Conservation (phyloP, 2,329 filamentous ascomycete genomes). For the Curvularia verruculosa region DNA sequence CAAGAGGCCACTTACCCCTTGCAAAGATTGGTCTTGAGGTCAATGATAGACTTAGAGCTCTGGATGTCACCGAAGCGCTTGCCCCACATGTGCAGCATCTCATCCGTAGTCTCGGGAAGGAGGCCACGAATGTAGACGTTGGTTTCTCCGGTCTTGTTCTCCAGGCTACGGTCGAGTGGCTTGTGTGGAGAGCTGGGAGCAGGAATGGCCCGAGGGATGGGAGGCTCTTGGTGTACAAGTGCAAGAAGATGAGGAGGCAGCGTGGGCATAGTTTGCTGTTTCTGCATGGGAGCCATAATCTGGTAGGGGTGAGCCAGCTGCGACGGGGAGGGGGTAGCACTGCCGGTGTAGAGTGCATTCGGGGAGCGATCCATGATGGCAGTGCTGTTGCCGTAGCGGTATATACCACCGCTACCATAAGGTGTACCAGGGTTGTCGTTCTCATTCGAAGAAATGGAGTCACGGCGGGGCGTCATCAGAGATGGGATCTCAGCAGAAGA, state of each 20-base stretch:
- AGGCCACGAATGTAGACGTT: slow-evolving; percentile 98
- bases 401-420: slow-evolving; percentile 51
- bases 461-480: slow-evolving; percentile 59
- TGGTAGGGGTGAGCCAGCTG: slow-evolving; percentile 54
- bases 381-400: slow-evolving; percentile 53
- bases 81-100: slow-evolving; percentile 81
- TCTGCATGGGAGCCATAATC: slow-evolving; percentile 50
- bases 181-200: slow-evolving; percentile 86
- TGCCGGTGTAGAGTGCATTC: slow-evolving; percentile 55
- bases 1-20: slow-evolving; percentile 73
- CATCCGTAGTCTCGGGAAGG: slow-evolving; percentile 92
- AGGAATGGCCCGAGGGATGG: slow-evolving; percentile 86
- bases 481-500: slow-evolving; percentile 57
- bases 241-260: slow-evolving; percentile 55
- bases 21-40: slow-evolving; percentile 89
- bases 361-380: slow-evolving; percentile 59
- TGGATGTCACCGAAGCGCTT: slow-evolving; percentile 90
- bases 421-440: slow-evolving; percentile 59
- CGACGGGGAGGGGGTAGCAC: slow-evolving; percentile 57
- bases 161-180: slow-evolving; percentile 89
- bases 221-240: slow-evolving; percentile 70
- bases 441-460: slow-evolving; percentile 60
- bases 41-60: slow-evolving; percentile 98
- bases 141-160: slow-evolving; percentile 92
- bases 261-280: slow-evolving; percentile 47